Evolutionary conservation across 257 asterid genomes (phyloP).

Genomic region (Ehretia macrophylla): DNA sequence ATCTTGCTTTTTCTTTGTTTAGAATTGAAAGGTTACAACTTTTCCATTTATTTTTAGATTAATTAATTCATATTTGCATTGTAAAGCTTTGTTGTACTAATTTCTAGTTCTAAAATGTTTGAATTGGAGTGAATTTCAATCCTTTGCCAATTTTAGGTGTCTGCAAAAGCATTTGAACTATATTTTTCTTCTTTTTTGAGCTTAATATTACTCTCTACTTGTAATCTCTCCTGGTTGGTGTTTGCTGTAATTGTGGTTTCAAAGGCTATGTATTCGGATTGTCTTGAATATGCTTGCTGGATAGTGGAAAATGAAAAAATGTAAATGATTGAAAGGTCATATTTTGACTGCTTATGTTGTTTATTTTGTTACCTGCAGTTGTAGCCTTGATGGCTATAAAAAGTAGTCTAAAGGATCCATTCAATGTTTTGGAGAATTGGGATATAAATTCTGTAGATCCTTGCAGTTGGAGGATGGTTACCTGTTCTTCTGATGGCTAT

Average conservation of each 20-base stretch:
- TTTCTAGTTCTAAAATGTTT: not conserved
- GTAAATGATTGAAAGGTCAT: not conserved
- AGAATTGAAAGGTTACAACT: not conserved
- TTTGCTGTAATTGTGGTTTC: not conserved
- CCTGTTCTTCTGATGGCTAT: slow-evolving; percentile 76
- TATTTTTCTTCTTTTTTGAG: too few relatives aligned
- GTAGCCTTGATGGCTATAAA: slow-evolving; percentile 87
- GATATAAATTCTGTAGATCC: slow-evolving; percentile 96
- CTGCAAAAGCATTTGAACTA: too few relatives aligned
- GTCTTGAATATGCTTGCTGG: not conserved
- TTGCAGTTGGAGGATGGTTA: slow-evolving; percentile 96
- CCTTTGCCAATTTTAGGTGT: too few relatives aligned
- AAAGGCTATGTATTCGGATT: not conserved
- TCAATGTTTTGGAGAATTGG: slow-evolving; percentile 86
- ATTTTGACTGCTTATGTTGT: slow-evolving; percentile 1
- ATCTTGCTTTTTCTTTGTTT: not conserved
- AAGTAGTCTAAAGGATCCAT: slow-evolving; percentile 66
- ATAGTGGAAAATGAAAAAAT: not conserved
- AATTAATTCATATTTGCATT: too few relatives aligned
- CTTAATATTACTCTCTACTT: too few relatives aligned
- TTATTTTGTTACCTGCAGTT: slow-evolving; percentile 42
- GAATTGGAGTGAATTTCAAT: too few relatives aligned
- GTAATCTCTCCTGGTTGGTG: not conserved
- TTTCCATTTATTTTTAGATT: not conserved
- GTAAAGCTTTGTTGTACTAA: too few relatives aligned